Evolutionary conservation across 1,139 yeast species (phyloP), one percentile per base, ranked within the genome.

Genomic region (Debaryomycetaceae sp.): DNA sequence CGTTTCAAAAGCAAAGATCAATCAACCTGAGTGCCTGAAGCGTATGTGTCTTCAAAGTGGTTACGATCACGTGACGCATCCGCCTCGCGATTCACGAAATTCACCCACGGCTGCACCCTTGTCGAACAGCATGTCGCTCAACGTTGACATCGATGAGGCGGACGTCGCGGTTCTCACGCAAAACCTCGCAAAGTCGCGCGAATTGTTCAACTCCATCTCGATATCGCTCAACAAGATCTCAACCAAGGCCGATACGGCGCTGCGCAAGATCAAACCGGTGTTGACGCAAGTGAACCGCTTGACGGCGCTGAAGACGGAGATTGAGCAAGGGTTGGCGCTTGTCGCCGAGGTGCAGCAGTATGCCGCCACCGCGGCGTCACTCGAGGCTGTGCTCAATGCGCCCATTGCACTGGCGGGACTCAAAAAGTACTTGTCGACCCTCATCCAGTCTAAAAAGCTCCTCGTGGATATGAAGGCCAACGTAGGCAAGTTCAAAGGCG

Each of bases 131-230:
- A 50, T 49, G 54, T 33, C 43, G 26, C 43, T 36, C 28, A 45
- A 49, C 34, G 58, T 58, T 10, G 91, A 82, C 46, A 65, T 78
- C 2, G 94, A 84, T 48, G 94, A 83, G 51, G 89, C 93, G 3
- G 96, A 86, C 45, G 79, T 85, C 29, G 79, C 86, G 3, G 88
- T 88, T 7, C 65, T 88, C 25, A 83, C 83, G 35, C 93, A 83
- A 47, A 81, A 83, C 35, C 62, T 88, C 21, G 56, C 67, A 30
- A 71, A 74, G 36, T 75, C 88, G 5, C 71, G 71, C 28, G 69
- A 66, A 13, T 55, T 86, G 23, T 74, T 88, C 17, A 53, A 58
- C 3, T 61, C 71, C 30, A 78, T 88, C 34, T 65, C 76, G 12
- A 54, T 61, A 23, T 76, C 86, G 1, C 58, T 88, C 23, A 58